Conservation (phyloP, 2,329 filamentous ascomycete genomes). For the Xylaria multiplex region DNA sequence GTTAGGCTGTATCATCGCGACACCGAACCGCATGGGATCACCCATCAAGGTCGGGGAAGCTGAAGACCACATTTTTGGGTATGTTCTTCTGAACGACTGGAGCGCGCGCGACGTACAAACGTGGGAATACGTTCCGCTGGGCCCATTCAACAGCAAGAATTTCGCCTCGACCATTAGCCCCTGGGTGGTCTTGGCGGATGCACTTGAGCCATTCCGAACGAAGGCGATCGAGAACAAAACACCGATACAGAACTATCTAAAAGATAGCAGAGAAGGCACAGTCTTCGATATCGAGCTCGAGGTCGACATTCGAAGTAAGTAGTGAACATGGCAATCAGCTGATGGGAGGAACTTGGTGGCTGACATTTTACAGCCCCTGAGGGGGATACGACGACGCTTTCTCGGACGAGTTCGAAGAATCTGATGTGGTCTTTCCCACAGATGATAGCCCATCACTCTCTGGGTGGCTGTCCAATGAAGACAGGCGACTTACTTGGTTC, state of each 20-base stretch:
- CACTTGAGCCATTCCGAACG: conserved; percentile 68
- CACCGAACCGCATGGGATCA: conserved; percentile 70
- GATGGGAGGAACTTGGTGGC: conserved; percentile 1
- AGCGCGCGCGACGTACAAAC: conserved; percentile 83
- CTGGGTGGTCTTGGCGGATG: conserved; percentile 82
- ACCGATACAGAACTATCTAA: conserved; percentile 59
- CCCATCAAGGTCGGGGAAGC: conserved; percentile 72
- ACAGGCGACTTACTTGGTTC: conserved; percentile 80
- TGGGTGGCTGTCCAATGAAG: conserved; percentile 78
- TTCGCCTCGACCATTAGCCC: conserved; percentile 81
- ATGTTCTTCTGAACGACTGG: conserved; percentile 90
- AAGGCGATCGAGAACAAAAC: conserved; percentile 49
- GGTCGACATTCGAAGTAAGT: conserved; percentile 69
- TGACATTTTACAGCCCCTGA: conserved; percentile 52
- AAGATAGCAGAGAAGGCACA: conserved; percentile 66
- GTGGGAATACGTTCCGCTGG: conserved; percentile 86
- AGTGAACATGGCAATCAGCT: not conserved
- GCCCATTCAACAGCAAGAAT: conserved; percentile 86
- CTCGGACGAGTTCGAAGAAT: conserved; percentile 69
- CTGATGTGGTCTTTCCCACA: conserved; percentile 85
- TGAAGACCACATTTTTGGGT: conserved; percentile 77
- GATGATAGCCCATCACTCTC: conserved; percentile 82
- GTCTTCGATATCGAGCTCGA: conserved; percentile 76
- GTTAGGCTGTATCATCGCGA: conserved; percentile 78
- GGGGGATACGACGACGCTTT: conserved; percentile 66